Evolutionary conservation across 2,329 filamentous ascomycete species (phyloP).

Genomic region (Fusarium paranaense): DNA sequence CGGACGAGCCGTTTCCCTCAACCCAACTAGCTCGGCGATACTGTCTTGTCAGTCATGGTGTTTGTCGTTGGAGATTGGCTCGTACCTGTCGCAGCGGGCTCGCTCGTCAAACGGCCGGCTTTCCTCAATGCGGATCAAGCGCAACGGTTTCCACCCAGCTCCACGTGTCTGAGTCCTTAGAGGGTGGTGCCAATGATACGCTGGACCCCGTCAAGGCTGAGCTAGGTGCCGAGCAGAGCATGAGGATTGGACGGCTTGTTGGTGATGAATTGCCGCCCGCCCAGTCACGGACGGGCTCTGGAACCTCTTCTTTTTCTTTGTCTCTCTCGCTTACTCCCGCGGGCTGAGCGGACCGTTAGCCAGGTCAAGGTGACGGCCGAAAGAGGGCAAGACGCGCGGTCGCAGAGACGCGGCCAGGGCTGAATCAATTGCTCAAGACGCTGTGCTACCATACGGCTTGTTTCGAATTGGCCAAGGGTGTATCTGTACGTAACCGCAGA

Average conservation of each 20-base stretch:
- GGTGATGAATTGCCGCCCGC: slow-evolving; percentile 15
- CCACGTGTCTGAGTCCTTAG: slow-evolving; percentile 37
- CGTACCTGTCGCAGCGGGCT: slow-evolving; percentile 2
- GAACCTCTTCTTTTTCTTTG: neutral
- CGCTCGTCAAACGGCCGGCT: slow-evolving; percentile 33
- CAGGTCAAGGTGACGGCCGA: neutral
- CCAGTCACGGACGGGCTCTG: slow-evolving; percentile 12
- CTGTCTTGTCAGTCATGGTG: slow-evolving; percentile 7
- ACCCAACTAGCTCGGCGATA: slow-evolving; percentile 7
- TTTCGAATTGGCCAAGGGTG: slow-evolving; percentile 20
- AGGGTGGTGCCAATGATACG: slow-evolving; percentile 30
- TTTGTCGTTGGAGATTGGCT: slow-evolving; percentile 7
- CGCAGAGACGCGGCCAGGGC: slow-evolving; percentile 6
- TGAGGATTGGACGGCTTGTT: slow-evolving; percentile 8
- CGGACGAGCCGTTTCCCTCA: slow-evolving; percentile 27
- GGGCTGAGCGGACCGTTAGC: slow-evolving; percentile 14
- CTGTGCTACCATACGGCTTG: slow-evolving; percentile 22
- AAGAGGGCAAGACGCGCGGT: slow-evolving; percentile 7
- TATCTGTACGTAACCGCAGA: slow-evolving; percentile 13
- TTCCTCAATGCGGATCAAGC: slow-evolving; percentile 37
- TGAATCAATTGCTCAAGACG: slow-evolving; percentile 8
- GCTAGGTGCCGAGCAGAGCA: slow-evolving; percentile 4
- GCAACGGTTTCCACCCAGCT: slow-evolving; percentile 38
- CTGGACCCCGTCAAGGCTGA: slow-evolving; percentile 20
- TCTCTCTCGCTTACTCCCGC: slow-evolving; percentile 25